These are phyloP conservation scores for Pseudevernia furfuracea DNA, from an alignment of 495 filamentous ascomycete species.

Conservation along the genomic window DNA sequence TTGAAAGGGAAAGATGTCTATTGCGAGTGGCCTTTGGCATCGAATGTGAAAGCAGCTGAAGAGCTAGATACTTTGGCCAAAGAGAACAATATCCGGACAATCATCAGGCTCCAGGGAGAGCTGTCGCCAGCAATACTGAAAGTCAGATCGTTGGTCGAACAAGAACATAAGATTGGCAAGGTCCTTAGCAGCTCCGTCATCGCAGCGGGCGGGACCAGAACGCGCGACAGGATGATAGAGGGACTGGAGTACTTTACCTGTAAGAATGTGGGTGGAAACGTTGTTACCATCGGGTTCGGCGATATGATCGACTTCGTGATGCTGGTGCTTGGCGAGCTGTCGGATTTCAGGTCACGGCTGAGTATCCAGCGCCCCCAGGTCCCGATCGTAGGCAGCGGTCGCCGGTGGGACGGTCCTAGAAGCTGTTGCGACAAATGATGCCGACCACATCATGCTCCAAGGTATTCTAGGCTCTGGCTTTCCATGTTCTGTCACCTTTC, in stretches of 20 bases:
- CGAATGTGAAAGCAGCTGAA: conserved; percentile 26
- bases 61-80: conserved; percentile 37
- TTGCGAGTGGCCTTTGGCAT: conserved; percentile 45
- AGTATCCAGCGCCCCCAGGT: conserved; percentile 40
- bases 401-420: conserved; percentile 26
- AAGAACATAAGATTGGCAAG: conserved; percentile 43
- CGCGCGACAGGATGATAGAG: conserved; percentile 29
- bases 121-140: conserved; percentile 34
- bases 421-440: conserved; percentile 36
- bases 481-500: conserved; percentile 38
- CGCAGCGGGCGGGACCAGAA: conserved; percentile 33
- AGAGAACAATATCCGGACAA: conserved; percentile 34
- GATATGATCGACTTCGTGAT: conserved; percentile 36
- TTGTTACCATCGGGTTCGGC: conserved; percentile 45
- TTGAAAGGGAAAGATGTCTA: conserved; percentile 46
- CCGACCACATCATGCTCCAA: conserved; percentile 42
- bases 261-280: conserved; percentile 41
- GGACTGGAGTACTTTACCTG: conserved; percentile 39
- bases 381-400: conserved; percentile 28
- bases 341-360: conserved; percentile 33
- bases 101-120: conserved; percentile 39
- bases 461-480: conserved; percentile 38
- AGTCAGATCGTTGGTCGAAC: conserved; percentile 40
- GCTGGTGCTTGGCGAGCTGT: conserved; percentile 38
- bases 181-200: conserved; percentile 46